Evolutionary conservation across 2,329 filamentous ascomycete genomes (phyloP).

Genomic region (Trichoderma oligosporum): DNA sequence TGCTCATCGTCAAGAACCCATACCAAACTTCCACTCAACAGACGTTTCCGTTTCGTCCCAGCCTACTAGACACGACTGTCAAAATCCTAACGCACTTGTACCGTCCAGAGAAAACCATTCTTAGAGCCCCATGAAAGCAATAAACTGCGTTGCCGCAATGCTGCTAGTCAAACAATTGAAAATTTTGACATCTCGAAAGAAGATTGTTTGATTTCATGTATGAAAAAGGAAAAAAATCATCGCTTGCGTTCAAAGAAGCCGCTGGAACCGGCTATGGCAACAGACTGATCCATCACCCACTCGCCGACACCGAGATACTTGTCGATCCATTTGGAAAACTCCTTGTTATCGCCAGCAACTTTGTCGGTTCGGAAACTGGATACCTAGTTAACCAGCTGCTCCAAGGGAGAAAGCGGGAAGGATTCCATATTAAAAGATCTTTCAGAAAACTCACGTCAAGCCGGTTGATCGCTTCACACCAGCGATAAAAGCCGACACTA

Average conservation of each 20-base stretch:
- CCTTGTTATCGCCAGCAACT: slow-evolving; percentile 73
- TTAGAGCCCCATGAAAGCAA: neutral
- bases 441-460: slow-evolving; percentile 74
- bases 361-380: slow-evolving; percentile 86
- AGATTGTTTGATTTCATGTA: neutral
- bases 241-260: slow-evolving; percentile 88
- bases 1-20: slow-evolving; percentile 11
- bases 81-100: neutral
- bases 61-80: neutral
- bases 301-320: slow-evolving; percentile 93
- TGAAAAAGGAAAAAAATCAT: slow-evolving; percentile 40
- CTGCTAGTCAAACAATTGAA: neutral
- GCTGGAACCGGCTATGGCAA: slow-evolving; percentile 83
- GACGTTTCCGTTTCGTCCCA: neutral
- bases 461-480: slow-evolving; percentile 97
- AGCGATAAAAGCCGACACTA: slow-evolving; percentile 92
- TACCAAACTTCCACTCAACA: neutral
- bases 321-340: slow-evolving; percentile 82
- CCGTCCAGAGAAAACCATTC: neutral
- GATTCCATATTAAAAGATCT: neutral
- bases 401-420: neutral
- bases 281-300: slow-evolving; percentile 97
- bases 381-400: slow-evolving; percentile 30
- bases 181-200: neutral
- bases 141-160: neutral